phyloP scores from a whole-genome alignment of 2,329 filamentous ascomycete species.

The Trichoderma sp. region DNA sequence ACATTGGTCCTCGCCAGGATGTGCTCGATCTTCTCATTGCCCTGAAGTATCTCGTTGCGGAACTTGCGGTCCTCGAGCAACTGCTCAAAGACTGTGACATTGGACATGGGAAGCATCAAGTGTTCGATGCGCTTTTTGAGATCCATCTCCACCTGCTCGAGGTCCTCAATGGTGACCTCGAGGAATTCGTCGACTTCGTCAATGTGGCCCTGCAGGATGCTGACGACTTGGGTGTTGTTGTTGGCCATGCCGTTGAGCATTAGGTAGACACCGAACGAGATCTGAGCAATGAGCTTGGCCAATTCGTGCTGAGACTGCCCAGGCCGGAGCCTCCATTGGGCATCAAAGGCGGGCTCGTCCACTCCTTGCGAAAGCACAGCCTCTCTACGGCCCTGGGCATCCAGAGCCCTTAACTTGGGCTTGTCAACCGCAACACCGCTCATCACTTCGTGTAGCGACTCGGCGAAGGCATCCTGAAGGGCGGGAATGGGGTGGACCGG shows the following conservation, averaged over 20 bases:
- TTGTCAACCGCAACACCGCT: slow-evolving; percentile 49
- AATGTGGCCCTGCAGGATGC: slow-evolving; percentile 87
- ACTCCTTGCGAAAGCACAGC: slow-evolving; percentile 68
- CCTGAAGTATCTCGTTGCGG: slow-evolving; percentile 76
- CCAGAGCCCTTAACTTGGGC: slow-evolving; percentile 56
- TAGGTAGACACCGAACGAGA: slow-evolving; percentile 90
- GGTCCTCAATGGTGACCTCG: slow-evolving; percentile 81
- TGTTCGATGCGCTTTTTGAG: slow-evolving; percentile 78
- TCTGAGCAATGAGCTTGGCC: slow-evolving; percentile 87
- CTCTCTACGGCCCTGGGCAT: slow-evolving; percentile 65
- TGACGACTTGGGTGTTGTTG: slow-evolving; percentile 83
- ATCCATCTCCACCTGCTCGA: slow-evolving; percentile 76
- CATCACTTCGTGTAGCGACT: slow-evolving; percentile 75
- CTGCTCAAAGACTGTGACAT: slow-evolving; percentile 78
- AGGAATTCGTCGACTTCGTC: slow-evolving; percentile 92
- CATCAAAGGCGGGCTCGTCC: slow-evolving; percentile 70
- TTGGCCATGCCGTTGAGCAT: slow-evolving; percentile 84
- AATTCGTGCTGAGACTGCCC: slow-evolving; percentile 83
- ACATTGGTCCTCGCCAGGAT: slow-evolving; percentile 78
- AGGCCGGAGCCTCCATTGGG: slow-evolving; percentile 73
- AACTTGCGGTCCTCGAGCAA: slow-evolving; percentile 87
- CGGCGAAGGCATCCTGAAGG: slow-evolving; percentile 81
- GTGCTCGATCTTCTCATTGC: slow-evolving; percentile 89
- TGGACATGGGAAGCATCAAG: slow-evolving; percentile 80
- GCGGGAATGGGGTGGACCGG: slow-evolving; percentile 68